Evolutionary conservation across 257 asterid genomes (phyloP).

Genomic region (Capsicum chinense): DNA sequence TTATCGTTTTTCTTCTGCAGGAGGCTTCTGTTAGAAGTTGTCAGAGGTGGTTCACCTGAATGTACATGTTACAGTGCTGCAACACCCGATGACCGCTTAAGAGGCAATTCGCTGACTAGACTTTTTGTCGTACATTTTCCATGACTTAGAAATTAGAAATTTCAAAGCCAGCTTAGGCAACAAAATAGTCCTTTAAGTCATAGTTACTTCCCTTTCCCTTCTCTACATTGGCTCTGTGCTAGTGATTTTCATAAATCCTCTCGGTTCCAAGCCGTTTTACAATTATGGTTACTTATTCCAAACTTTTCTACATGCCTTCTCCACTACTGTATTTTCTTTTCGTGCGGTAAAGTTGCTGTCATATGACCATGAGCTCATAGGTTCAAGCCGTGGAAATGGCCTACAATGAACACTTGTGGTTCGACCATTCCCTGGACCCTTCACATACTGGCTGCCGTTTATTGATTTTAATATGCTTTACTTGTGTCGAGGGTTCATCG

Average conservation of each 20-base stretch:
- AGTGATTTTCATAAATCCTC: neutral
- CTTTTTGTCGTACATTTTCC: conserved; percentile 32
- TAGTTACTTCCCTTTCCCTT: neutral
- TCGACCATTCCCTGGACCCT: too few relatives aligned
- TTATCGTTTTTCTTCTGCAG: too few relatives aligned
- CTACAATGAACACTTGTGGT: too few relatives aligned
- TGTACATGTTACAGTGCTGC: too few relatives aligned
- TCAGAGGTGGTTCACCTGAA: too few relatives aligned
- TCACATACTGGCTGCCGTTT: too few relatives aligned
- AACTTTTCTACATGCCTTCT: neutral
- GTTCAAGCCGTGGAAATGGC: too few relatives aligned
- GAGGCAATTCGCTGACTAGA: conserved; percentile 27
- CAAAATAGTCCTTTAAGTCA: neutral
- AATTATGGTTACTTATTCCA: neutral
- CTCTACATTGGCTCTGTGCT: conserved; percentile 20
- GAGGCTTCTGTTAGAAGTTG: too few relatives aligned
- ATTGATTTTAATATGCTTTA: neutral
- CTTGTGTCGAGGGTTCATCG: too few relatives aligned
- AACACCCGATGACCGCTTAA: neutral
- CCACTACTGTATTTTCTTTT: neutral
- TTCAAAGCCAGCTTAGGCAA: conserved; percentile 24
- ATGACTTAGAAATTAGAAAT: conserved; percentile 37
- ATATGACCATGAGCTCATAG: too few relatives aligned
- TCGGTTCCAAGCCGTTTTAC: conserved; percentile 12
- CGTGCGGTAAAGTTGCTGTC: too few relatives aligned